Conservation (phyloP, 2,329 filamentous ascomycete genomes). For the Fonsecaea multimorphosa region DNA sequence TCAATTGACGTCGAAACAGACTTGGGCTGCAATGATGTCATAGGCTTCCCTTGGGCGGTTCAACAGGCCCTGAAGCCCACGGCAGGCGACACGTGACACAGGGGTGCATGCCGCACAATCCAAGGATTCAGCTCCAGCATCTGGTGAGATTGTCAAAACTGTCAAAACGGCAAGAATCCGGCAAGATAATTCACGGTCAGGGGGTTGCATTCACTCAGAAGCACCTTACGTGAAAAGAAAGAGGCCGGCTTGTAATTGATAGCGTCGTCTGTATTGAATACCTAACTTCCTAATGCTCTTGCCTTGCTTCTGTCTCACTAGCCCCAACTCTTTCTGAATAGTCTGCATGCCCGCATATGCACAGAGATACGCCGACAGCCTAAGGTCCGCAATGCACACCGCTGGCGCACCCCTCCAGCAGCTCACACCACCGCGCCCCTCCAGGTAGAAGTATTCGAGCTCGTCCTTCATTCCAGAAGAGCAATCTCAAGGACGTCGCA, state of each 20-base stretch:
- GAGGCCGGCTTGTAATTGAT: neutral
- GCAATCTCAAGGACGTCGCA: neutral
- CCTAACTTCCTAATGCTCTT: slow-evolving; percentile 1
- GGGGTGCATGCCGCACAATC: neutral
- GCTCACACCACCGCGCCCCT: neutral
- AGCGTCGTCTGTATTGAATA: neutral
- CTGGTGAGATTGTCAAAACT: neutral
- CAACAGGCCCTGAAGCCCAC: neutral
- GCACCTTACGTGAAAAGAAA: neutral
- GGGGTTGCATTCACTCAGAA: neutral
- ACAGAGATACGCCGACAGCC: neutral
- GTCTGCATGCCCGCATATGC: slow-evolving; percentile 7
- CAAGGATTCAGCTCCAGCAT: neutral
- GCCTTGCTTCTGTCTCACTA: slow-evolving; percentile 3
- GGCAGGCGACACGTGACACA: neutral
- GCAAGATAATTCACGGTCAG: neutral
- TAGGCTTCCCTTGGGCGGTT: neutral
- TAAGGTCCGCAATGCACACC: neutral
- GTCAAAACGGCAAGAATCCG: neutral
- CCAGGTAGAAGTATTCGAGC: neutral
- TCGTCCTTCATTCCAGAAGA: neutral
- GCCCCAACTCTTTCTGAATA: slow-evolving; percentile 1
- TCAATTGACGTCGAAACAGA: slow-evolving; percentile 8
- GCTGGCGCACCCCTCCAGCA: neutral
- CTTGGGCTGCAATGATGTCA: slow-evolving; percentile 5